phyloP scores from a whole-genome alignment of 495 filamentous ascomycete genomes.

The Cudoniella acicularis region DNA sequence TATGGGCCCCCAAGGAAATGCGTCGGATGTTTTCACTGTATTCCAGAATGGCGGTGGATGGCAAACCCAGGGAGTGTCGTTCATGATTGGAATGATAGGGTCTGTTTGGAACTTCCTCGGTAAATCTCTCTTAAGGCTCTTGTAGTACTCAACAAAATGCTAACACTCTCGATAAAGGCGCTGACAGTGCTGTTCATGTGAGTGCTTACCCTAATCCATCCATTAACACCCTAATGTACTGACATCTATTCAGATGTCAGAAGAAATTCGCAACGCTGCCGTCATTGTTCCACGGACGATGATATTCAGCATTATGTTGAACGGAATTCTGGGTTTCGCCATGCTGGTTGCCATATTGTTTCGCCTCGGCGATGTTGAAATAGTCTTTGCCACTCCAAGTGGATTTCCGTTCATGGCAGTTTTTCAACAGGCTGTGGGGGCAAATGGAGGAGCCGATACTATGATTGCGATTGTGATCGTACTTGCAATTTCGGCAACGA shows the following conservation, averaged over 20 bases:
- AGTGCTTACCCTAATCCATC: background rate
- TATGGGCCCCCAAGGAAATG: slow-evolving; percentile 27
- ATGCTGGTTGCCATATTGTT: slow-evolving; percentile 45
- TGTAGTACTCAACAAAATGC: background rate
- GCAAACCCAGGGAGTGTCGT: slow-evolving; percentile 36
- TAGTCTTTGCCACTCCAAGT: slow-evolving; percentile 29
- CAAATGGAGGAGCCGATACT: slow-evolving; percentile 35
- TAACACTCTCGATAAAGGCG: slow-evolving; percentile 16
- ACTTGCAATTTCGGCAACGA: slow-evolving; percentile 37
- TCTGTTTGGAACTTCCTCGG: slow-evolving; percentile 34
- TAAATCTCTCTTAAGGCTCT: slow-evolving; percentile 20
- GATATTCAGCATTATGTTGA: slow-evolving; percentile 37
- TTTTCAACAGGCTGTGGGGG: slow-evolving; percentile 37
- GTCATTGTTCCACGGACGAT: slow-evolving; percentile 43
- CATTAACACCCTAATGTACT: background rate
- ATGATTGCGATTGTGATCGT: slow-evolving; percentile 41
- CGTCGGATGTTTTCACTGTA: slow-evolving; percentile 39
- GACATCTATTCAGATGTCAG: slow-evolving; percentile 26
- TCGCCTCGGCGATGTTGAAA: slow-evolving; percentile 37
- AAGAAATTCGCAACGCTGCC: slow-evolving; percentile 47
- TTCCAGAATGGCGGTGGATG: slow-evolving; percentile 42
- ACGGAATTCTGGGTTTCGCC: slow-evolving; percentile 31
- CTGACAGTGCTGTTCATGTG: slow-evolving; percentile 20
- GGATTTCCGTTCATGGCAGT: slow-evolving; percentile 50
- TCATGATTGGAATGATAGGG: slow-evolving; percentile 41